Conservation (phyloP, 73 alveolate species). For the Tetrahymena elliotti region DNA sequence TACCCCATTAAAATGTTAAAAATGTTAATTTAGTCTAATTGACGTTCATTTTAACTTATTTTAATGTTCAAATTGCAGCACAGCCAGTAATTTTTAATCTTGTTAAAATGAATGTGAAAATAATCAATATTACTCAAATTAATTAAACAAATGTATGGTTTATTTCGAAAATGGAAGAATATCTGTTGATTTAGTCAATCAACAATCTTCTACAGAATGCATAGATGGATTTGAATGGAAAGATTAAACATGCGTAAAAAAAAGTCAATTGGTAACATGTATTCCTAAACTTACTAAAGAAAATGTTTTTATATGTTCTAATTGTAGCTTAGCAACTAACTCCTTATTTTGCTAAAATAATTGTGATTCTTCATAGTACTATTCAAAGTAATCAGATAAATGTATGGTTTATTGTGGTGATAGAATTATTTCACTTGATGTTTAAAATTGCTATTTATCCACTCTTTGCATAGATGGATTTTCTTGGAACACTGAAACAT, state of each 20-base stretch:
- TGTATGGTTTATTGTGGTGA: neutral
- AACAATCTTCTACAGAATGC: neutral
- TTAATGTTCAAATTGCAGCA: neutral
- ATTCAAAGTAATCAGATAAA: neutral
- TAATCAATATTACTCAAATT: neutral
- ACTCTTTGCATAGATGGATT: neutral
- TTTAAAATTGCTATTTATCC: neutral
- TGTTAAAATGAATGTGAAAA: neutral
- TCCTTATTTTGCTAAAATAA: neutral
- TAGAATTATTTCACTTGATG: neutral
- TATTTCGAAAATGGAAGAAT: neutral
- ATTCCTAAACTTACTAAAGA: neutral
- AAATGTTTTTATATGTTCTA: neutral
- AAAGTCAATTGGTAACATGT: neutral
- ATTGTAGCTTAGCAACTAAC: neutral
- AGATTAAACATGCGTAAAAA: neutral
- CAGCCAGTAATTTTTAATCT: neutral
- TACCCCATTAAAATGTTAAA: neutral
- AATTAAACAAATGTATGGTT: neutral
- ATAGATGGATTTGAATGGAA: neutral
- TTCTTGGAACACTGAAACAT: neutral
- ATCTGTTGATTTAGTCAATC: neutral
- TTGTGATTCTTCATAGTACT: neutral
- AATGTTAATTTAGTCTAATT: neutral
- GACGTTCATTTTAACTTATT: neutral